A percentile compares a stretch with the other conserved stretches of the same genome.
Conservation (phyloP, 2,329 filamentous ascomycete genomes). For the Trichoderma sp. region DNA sequence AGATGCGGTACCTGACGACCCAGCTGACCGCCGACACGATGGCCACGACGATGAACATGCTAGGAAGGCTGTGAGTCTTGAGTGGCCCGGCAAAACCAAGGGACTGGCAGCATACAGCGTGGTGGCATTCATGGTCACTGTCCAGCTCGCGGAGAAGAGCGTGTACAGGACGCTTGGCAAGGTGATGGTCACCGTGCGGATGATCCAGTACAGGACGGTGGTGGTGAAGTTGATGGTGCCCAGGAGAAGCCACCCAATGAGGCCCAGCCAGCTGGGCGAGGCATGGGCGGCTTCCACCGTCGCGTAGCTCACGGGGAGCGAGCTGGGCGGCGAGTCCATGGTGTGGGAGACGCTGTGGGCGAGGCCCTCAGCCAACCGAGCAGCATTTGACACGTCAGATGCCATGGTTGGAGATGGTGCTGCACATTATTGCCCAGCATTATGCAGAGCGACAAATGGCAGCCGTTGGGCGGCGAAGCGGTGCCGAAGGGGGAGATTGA, state of each 20-base stretch:
- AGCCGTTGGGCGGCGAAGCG: conserved; percentile 30
- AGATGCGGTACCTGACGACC: conserved; percentile 91
- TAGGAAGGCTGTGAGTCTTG: conserved; percentile 40
- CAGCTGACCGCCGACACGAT: conserved; percentile 86
- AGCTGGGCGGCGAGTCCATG: conserved; percentile 39
- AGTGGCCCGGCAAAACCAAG: conserved; percentile 5
- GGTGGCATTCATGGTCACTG: conserved; percentile 98
- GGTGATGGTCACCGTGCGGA: conserved; percentile 85
- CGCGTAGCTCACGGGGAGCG: conserved; percentile 43
- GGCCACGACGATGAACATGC: conserved; percentile 74
- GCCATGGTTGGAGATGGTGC: conserved; percentile 44
- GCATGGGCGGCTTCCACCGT: conserved; percentile 40
- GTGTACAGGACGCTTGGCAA: conserved; percentile 87
- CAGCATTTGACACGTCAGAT: conserved; percentile 46
- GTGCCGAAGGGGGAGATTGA: conserved; percentile 22
- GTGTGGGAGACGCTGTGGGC: conserved; percentile 40
- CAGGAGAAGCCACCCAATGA: conserved; percentile 59
- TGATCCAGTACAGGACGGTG: conserved; percentile 71
- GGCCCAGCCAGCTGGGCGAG: conserved; percentile 59
- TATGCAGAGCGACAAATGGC: conserved; percentile 37
- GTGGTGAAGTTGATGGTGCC: conserved; percentile 59
- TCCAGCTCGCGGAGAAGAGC: conserved; percentile 88
- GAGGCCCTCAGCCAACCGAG: conserved; percentile 40
- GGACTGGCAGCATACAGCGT: conserved; percentile 67
- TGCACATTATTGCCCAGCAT: conserved; percentile 43